phyloP scores from a whole-genome alignment of 23 red algal species.

The Gracilariopsis chorda region DNA sequence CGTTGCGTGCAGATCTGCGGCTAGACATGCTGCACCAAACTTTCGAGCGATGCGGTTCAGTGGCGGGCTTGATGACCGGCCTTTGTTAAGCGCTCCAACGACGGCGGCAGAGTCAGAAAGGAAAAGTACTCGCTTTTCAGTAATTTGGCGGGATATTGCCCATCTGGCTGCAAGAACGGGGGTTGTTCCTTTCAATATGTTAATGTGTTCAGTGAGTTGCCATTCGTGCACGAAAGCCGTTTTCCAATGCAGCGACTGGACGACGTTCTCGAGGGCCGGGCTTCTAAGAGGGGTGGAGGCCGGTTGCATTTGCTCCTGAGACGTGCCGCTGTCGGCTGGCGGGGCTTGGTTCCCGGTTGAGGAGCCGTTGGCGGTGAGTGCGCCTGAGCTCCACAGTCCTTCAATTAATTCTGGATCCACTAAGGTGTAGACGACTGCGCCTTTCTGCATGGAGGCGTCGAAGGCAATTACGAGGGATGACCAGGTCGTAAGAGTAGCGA shows the following conservation, averaged over 20 bases:
- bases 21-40: not conserved
- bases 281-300: not conserved
- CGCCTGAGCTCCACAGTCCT: too few species aligned
- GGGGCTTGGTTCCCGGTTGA: too few species aligned
- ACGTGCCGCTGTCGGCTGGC: too few species aligned
- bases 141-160: not conserved
- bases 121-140: not conserved
- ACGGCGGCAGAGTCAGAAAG: not conserved
- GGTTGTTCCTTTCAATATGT: not conserved
- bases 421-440: not conserved
- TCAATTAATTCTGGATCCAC: not conserved
- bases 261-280: not conserved
- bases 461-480: not conserved
- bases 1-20: not conserved
- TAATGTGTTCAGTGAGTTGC: not conserved
- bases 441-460: not conserved
- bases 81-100: not conserved
- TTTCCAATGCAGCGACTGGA: not conserved
- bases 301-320: too few species aligned
- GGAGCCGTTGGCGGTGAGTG: too few species aligned
- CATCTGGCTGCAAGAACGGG: not conserved
- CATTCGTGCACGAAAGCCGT: not conserved
- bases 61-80: not conserved
- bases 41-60: not conserved
- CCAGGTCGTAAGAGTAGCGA: not conserved